Conservation (phyloP, 306 rosid species). For the Lathyrus oleraceus region DNA sequence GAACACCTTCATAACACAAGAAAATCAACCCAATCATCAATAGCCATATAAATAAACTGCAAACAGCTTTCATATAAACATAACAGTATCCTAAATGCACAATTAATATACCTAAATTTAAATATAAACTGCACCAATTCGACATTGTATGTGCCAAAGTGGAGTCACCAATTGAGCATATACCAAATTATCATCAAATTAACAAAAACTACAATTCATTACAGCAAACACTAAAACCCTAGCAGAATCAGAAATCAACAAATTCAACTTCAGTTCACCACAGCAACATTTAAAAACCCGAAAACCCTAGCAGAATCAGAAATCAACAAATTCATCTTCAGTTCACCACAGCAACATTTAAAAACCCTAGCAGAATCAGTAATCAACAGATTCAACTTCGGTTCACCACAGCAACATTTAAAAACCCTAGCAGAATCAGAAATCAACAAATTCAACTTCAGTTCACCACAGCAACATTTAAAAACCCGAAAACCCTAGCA, state of each 20-base stretch:
- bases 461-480: background rate
- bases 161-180: background rate
- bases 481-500: background rate
- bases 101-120: background rate
- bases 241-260: background rate
- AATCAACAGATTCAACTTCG: background rate
- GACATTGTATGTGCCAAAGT: background rate
- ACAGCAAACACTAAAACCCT: background rate
- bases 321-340: background rate
- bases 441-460: background rate
- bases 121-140: background rate
- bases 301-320: background rate
- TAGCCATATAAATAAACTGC: background rate
- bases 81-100: background rate
- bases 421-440: background rate
- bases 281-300: background rate
- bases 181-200: background rate
- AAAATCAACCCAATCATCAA: background rate
- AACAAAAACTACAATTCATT: background rate
- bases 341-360: background rate
- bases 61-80: background rate
- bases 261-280: background rate
- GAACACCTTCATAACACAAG: slow-evolving; percentile 58
- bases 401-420: background rate
- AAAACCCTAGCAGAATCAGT: background rate